Evolutionary conservation across 495 filamentous ascomycete genomes (phyloP), one percentile per base, ranked within the genome.

Genomic region (Coniosporium apollinis): DNA sequence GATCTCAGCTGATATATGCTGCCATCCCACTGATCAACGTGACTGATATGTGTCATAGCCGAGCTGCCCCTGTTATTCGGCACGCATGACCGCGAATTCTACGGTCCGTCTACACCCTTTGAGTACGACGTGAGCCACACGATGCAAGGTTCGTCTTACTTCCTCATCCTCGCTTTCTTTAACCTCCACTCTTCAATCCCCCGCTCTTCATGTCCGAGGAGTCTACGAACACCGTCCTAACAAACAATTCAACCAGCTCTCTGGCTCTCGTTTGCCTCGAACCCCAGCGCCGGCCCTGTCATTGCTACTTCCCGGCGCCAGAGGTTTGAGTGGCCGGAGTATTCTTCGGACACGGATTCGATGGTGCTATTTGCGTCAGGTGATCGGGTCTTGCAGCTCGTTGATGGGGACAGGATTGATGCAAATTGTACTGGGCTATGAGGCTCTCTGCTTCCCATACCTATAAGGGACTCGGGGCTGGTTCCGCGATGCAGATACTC

Each of bases 51-150:
- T 13, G 13, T 8, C 7, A 26, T 13, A 26, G 24, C 58, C 6
- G 64, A 68, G 35, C 45, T 68, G 5, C 53, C 58, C 7, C 43
- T 64, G 33, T 33, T 61, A 14, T 64, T 65, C 42, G 63, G 61
- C 0, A 64, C 62, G 4, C 47, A 57, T 30, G 35, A 41, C 24
- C 39, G 18, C 26, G 41, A 34, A n/a, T 43, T 34, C 16, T 47
- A 44, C 6, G 52, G 55, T n/a, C 30, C 42, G 24, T 42, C 46
- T 7, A 55, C 55, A 6, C 33, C 33, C n/a, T 47, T 58, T 9
- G 59, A 64, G 39, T 39, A 48, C 5, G 47, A 45, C 8, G 54
- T 59, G 2, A 55, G 50, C 13, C 28, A 48, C 19, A 28, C 45
- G 18, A 63, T 66, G 58, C 52, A 61, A 33, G 60, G 24, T 26